Base-by-base conservation (phyloP, 441 rosid species). In the Populus hybrid region DNA sequence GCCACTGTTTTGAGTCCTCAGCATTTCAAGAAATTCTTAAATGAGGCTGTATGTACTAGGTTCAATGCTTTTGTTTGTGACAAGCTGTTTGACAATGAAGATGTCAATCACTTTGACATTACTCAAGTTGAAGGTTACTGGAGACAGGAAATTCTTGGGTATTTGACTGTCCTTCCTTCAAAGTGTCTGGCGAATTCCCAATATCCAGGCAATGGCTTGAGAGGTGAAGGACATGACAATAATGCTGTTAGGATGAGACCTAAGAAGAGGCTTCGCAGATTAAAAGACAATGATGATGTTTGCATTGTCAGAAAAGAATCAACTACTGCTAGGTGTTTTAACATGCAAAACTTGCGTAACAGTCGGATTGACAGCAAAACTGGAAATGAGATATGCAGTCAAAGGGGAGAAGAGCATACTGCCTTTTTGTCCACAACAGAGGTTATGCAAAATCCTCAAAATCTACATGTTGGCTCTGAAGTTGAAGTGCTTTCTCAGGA, bases 401-500 rank as follows among this genome's bases (percentile, higher is more conserved):
- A 66, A 74, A 77, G 38, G 5, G 80, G 81, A 73, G 78, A 61
- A 67, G 83, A 78, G 71, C 81, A 70, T 78, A 50, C 77, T 67
- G 75, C 82, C 30, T 53, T 70, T n/a, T 42, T 77, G 53, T 70
- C 78, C 42, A 36, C 67, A 6, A 75, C 59, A 34, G 84, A 75
- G 16, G 21, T 74, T 30, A 72, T 77, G 80, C 84, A 81, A 66
- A 63, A 71, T 76, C 75, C 75, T 20, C 75, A 46, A 21, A 63
- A 71, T 81, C 68, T 90, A 3, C 80, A 84, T 63, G 86, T 89
- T 73, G 97, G 95, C 65, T 89, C 87, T 46, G 82, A 87, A 77
- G 88, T 93, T 67, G 95, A 93, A 83, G 89, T 94, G 73, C 91
- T 93, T 63, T 89, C 92, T 18, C 91, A 91, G 81, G 96, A 94